Base-by-base conservation (phyloP, 2,329 filamentous ascomycete species). In the Exophiala bonariae region DNA sequence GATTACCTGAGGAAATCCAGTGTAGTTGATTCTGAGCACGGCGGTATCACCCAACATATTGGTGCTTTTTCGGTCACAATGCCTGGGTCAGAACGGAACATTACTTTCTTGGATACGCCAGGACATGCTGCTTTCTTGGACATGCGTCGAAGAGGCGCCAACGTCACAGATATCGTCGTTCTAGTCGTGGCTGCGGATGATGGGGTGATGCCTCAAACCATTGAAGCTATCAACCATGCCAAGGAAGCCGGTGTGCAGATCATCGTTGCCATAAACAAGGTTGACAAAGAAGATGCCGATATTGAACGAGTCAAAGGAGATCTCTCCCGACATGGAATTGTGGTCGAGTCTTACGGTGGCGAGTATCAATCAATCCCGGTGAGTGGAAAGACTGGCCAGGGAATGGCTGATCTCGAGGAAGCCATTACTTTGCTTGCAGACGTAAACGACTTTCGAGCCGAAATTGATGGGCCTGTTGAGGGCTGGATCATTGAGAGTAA, bases 41-140 rank as follows among this genome's bases (percentile, higher is more conserved):
- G 93, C 54, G 93, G 93, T 28, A 99, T 99, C 63, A 99, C 93
- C 0, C 93, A 99, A 66, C 93, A 99, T 63, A 99, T 99, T 57
- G 95, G 93, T 67, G 93, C 93, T 13, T 99, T 99, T 72, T 90
- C 90, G 5, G 93, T 99, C 2, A 81, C 81, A 14, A 83, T 99
- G 76, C 85, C 88, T 3, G 57, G 53, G 18, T 84, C 83, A 4
- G 91, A 91, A 34, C 95, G 92, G 67, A 82, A 83, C 30, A 96
- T 99, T 58, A 99, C 95, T 0, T 99, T 99, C 73, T 77, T 99
- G 20, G 93, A 99, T 64, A 99, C 93, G 0, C 93, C 93, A 1
- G 93, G 93, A 1, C 93, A 99, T 70, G 89, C 92, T 20, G 95
- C 93, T 1, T 99, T 99, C 69, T 72, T 97, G 57, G 87, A 86